These are phyloP conservation scores for Saccharomyces hybrid DNA, from an alignment of 1,139 yeast species.

Conservation along the genomic window DNA sequence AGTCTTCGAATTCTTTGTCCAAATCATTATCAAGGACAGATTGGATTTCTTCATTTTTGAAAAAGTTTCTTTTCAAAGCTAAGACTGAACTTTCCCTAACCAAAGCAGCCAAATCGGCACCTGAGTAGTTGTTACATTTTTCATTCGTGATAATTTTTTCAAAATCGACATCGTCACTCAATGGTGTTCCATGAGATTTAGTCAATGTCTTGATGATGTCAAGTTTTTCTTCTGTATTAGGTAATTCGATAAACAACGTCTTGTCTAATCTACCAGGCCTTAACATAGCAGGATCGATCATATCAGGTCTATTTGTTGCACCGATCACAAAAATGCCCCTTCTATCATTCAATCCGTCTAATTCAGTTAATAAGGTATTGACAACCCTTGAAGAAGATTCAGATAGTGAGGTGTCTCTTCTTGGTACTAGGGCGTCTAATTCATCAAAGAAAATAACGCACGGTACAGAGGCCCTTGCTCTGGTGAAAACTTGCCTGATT, in stretches of 20 bases:
- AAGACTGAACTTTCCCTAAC: slow-evolving; percentile 89
- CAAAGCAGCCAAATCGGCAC: slow-evolving; percentile 90
- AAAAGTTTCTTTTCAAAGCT: slow-evolving; percentile 70
- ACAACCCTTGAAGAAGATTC: slow-evolving; percentile 94
- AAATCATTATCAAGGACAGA: slow-evolving; percentile 35
- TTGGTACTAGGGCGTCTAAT: slow-evolving; percentile 90
- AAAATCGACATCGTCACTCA: slow-evolving; percentile 57
- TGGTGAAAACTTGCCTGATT: slow-evolving; percentile 85
- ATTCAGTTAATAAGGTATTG: slow-evolving; percentile 84
- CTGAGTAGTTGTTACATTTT: slow-evolving; percentile 82
- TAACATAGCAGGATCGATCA: slow-evolving; percentile 97
- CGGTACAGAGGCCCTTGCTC: slow-evolving; percentile 93
- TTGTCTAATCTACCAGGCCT: slow-evolving; percentile 96
- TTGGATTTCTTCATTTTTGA: slow-evolving; percentile 35
- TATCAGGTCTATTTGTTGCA: slow-evolving; percentile 95
- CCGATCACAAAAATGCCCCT: slow-evolving; percentile 92
- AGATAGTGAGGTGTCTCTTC: slow-evolving; percentile 78
- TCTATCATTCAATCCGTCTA: slow-evolving; percentile 90
- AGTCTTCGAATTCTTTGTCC: slow-evolving; percentile 39
- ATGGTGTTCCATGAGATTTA: slow-evolving; percentile 64
- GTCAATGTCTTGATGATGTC: slow-evolving; percentile 79
- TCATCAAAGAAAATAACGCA: slow-evolving; percentile 96
- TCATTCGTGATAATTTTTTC: slow-evolving; percentile 58
- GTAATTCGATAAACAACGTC: slow-evolving; percentile 84
- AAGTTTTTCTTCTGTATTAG: slow-evolving; percentile 64